Percentiles rank a stretch among this genome's conserved stretches.
Conservation (phyloP, 345 rosid genomes). For the Citrus inodora region DNA sequence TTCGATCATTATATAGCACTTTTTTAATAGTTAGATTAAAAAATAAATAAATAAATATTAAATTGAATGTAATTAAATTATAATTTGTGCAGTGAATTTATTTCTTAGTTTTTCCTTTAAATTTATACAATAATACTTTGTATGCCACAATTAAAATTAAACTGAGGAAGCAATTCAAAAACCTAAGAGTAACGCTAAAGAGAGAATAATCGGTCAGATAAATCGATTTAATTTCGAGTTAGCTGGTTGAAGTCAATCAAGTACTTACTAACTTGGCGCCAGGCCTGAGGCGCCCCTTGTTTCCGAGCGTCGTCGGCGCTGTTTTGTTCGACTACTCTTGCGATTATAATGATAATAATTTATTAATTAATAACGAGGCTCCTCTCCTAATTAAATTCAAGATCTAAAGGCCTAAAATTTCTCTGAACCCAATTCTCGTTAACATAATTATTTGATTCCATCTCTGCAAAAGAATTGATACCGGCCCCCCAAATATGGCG, state of each 20-base stretch:
- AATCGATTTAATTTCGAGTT: neutral
- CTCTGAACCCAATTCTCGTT: neutral
- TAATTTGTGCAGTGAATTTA: too few species aligned
- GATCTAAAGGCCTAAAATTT: neutral
- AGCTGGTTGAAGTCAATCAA: neutral
- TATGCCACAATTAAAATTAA: too few species aligned
- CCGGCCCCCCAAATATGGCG: slow-evolving; percentile 26
- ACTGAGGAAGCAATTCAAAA: neutral
- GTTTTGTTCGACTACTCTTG: neutral
- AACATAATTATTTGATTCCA: neutral
- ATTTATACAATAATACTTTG: too few species aligned
- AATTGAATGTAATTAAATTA: too few species aligned
- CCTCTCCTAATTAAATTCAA: neutral
- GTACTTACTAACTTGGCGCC: neutral
- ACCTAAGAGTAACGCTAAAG: neutral
- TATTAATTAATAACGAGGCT: too few species aligned
- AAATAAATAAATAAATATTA: too few species aligned
- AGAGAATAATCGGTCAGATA: neutral
- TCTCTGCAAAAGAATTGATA: neutral
- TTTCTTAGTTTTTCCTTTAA: too few species aligned
- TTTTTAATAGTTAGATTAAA: too few species aligned
- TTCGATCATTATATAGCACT: fast-evolving
- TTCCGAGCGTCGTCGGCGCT: neutral
- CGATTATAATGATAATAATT: neutral
- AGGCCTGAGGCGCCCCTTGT: neutral